These are phyloP conservation scores for Triglochin maritima DNA, from an alignment of 106 monocot genomes.

Conservation along the genomic window DNA sequence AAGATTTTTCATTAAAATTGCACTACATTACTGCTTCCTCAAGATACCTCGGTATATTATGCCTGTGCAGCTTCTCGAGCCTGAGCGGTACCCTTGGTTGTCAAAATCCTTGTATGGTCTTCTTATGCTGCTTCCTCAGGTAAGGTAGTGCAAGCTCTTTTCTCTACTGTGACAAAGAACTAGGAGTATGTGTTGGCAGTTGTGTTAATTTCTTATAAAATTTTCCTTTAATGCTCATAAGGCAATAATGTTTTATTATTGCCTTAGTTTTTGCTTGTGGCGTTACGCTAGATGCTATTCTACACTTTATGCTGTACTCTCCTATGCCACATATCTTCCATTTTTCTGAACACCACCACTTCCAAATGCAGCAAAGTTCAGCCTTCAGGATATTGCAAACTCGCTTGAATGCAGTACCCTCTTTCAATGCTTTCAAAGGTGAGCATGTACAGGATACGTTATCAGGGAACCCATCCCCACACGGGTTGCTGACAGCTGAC, in stretches of 20 bases:
- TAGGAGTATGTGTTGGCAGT: neutral
- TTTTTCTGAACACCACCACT: constrained; percentile 1
- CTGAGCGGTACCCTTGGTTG: constrained; percentile 64
- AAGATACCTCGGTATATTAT: no score
- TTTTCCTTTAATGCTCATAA: neutral
- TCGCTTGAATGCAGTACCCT: constrained; percentile 70
- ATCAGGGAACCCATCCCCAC: constrained; percentile 33
- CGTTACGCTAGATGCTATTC: neutral
- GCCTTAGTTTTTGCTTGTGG: neutral
- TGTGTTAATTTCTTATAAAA: neutral
- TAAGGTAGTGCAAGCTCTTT: constrained; percentile 2
- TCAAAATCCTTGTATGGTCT: constrained; percentile 72
- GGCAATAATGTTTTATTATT: no score
- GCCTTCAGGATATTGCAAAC: constrained; percentile 84
- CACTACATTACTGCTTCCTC: no score
- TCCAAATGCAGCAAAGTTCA: constrained; percentile 69
- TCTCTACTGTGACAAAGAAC: neutral
- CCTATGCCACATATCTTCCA: neutral
- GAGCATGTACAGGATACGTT: constrained; percentile 26
- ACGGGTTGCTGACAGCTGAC: constrained; percentile 15
- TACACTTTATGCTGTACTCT: neutral
- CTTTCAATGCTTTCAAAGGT: constrained; percentile 9
- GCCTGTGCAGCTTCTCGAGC: constrained; percentile 58
- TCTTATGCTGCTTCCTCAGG: constrained; percentile 82
- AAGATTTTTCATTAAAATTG: no score